Percentiles rank a stretch among this genome's conserved stretches.
Evolutionary conservation across 805 yeast genomes (phyloP).

Genomic region (Lipomyces orientalis): DNA sequence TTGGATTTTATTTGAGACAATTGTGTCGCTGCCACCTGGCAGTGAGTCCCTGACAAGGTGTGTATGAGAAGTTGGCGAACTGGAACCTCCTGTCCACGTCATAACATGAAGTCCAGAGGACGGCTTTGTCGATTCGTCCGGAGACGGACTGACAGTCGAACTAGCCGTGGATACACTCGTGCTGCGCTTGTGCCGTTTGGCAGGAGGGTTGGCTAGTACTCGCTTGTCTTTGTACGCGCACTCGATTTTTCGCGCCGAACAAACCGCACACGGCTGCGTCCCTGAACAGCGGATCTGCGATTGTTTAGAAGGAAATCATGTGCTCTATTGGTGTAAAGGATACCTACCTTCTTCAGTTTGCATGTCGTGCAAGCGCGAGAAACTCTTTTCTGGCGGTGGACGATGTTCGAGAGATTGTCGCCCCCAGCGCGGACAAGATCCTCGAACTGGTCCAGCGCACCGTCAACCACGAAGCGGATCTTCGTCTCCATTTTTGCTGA

Average conservation of each 20-base stretch:
- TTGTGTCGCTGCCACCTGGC: not conserved
- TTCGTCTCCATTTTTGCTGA: conserved; percentile 14
- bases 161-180: too few species aligned
- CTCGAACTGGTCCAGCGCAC: conserved; percentile 3
- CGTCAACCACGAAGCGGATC: conserved; percentile 24
- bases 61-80: not conserved
- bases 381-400: conserved; percentile 38
- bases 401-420: conserved; percentile 18
- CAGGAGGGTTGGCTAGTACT: not conserved
- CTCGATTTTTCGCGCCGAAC: conserved; percentile 27
- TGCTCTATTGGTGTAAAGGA: not conserved
- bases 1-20: not conserved
- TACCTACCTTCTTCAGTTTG: conserved; percentile 37
- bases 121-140: not conserved
- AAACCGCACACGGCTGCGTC: conserved; percentile 37
- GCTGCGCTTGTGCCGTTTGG: not conserved
- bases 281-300: conserved; percentile 41
- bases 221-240: conserved; percentile 35
- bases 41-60: not conserved
- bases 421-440: not conserved
- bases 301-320: not conserved
- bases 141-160: not conserved
- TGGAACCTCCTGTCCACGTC: too few species aligned
- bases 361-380: conserved; percentile 40
- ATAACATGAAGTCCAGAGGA: not conserved